These are phyloP conservation scores for Podospora fimiseda DNA, from an alignment of 495 filamentous ascomycete genomes.

Conservation along the genomic window DNA sequence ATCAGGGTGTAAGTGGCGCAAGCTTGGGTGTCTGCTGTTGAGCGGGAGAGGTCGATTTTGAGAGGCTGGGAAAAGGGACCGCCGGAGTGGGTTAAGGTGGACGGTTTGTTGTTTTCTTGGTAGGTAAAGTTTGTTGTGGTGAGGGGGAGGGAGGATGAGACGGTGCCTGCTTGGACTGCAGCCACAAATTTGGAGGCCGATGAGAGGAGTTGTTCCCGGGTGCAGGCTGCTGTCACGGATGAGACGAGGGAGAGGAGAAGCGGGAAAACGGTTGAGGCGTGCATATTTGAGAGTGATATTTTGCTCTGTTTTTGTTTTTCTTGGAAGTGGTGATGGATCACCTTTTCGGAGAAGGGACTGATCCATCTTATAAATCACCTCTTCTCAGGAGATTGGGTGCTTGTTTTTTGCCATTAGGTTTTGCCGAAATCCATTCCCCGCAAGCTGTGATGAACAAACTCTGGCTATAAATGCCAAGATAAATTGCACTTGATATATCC, in stretches of 20 bases:
- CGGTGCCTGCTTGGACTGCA: constrained; percentile 27
- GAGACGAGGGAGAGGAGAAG: background rate
- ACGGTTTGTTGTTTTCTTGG: constrained; percentile 36
- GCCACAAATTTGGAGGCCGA: constrained; percentile 31
- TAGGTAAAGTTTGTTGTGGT: constrained; percentile 34
- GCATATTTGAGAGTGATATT: too few species aligned
- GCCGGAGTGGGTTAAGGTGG: constrained; percentile 24
- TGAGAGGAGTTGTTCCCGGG: constrained; percentile 32
- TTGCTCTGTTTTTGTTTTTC: too few species aligned
- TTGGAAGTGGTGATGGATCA: too few species aligned
- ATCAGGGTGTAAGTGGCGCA: constrained; percentile 42
- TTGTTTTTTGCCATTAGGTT: too few species aligned
- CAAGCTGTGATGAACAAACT: too few species aligned
- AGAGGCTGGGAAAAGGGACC: constrained; percentile 28
- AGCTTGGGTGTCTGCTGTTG: constrained; percentile 34
- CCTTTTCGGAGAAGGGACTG: too few species aligned
- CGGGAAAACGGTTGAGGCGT: too few species aligned
- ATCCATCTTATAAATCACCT: too few species aligned
- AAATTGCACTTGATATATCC: too few species aligned
- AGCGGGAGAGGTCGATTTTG: constrained; percentile 32
- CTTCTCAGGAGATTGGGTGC: too few species aligned
- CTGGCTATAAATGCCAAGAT: too few species aligned
- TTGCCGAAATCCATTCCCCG: too few species aligned
- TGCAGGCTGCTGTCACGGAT: constrained; percentile 19
- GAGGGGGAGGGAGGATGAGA: constrained; percentile 23